Base-by-base conservation (phyloP, 805 yeast genomes). In the Metschnikowia arizonensis region DNA sequence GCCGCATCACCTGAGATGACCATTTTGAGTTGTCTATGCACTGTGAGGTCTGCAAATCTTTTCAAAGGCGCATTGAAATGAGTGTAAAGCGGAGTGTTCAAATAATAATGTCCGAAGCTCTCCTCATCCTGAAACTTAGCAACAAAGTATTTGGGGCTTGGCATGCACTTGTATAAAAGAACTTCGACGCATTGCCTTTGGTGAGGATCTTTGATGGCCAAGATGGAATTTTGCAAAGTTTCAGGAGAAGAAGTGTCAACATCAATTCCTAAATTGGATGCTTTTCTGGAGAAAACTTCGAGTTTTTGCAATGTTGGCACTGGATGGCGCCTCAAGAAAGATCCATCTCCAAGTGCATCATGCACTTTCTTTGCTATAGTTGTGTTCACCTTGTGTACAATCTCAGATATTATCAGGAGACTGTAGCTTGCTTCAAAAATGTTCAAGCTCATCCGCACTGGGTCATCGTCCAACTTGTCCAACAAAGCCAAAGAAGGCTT, bases 21-120 rank as follows among this genome's bases (percentile, higher is more conserved):
- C 1, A 81, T 63, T 61, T 87, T 90, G 54, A 93, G 69, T 68
- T 93, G 99, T 56, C 97, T 80, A 60, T 93, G 99, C 32, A 88
- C 98, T 54, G 90, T 79, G 42, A 88, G 74, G 63, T 93, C 99
- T 1, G 96, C 89, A 63, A 90, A 93, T 57, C 99, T 78, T 62
- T 95, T 79, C 60, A 88, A 71, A 12, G 99, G 98, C 1, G 95
- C 79, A n/a, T 87, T 85, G 70, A 90, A 90, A 65, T 91, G 97
- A 0, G 98, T 88, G 63, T 88, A 93, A 35, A 88, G 70, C 24
- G 97, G 95, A 46, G 85, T 63, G 52, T 88, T 88, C 61, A 84
- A 79, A 59, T 86, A 78, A 65, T 85, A 93, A 58, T 91, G 96
- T 9, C 83, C 83, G 60, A 77, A 79, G 49, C 77, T 80, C 52